Evolutionary conservation across 768 basidiomycete genomes (phyloP), one percentile per base, ranked within the genome.

Genomic region (Kondoa malvinella): DNA sequence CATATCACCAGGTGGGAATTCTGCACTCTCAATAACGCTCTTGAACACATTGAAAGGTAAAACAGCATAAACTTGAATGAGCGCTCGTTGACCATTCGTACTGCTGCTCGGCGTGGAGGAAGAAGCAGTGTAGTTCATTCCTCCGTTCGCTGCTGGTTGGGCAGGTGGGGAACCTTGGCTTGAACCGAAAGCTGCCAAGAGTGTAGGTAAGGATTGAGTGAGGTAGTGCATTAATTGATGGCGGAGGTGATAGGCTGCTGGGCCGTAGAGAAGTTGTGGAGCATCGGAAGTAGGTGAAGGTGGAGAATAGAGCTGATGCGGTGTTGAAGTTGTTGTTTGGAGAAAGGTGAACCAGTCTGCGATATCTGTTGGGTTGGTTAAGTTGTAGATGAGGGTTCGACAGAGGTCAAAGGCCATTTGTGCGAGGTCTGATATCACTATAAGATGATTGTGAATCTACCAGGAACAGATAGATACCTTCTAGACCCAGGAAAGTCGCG

Each of bases 1-100:
- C 30, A 27, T 27, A 33, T 63, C 61, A 29, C 61, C 61, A 17
- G 61, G 61, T 15, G 61, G 61, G 61, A 63, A 63, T 16, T 63
- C 61, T 27, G 61, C 61, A 17, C 27, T 30, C 50, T 69, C 69
- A 40, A 69, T 65, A n/a, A 69, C 40, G 29, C 57, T 2, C 26
- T 69, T 69, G 69, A 69, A 67, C 2, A 65, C 26, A 30, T 62
- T 56, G 60, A 69, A 69, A 12, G 69, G 66, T 21, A 69, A 65
- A 14, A 57, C 34, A 17, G 69, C 31, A 56, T 69, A 69, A 29
- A 69, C 56, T 57, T 69, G 69, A 29, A 68, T 56, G 3, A 69
- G 56, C 4, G 32, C 40, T 2, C 29, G 17, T 60, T 69, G 69
- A 56, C 66, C 66, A 56, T 65, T 26, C 57, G 56, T 30, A 21